Percentiles rank a stretch among this genome's conserved stretches.
These are phyloP conservation scores for Elongisporangium undulatum DNA, from an alignment of 352 stramenopile genomes.

Conservation along the genomic window DNA sequence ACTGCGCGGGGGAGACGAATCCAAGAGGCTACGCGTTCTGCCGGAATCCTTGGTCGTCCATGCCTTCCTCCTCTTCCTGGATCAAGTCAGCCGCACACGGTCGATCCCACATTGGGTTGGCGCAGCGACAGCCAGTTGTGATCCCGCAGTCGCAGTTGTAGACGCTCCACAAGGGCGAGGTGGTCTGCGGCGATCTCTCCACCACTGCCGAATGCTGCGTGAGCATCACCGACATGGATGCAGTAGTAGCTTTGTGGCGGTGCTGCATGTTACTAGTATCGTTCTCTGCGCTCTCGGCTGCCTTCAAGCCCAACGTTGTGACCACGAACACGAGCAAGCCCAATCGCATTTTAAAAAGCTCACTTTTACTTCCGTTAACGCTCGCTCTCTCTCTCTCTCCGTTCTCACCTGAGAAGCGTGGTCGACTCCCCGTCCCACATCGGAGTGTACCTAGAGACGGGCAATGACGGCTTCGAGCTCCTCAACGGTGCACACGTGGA, in stretches of 20 bases:
- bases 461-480: conserved; percentile 93
- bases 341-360: background rate
- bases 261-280: background rate
- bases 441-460: conserved; percentile 47
- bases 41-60: conserved; percentile 32
- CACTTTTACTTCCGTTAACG: background rate
- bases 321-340: background rate
- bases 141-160: conserved; percentile 23
- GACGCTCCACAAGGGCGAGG: background rate
- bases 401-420: background rate
- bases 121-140: conserved; percentile 19
- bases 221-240: background rate
- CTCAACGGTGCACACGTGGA: conserved; percentile 92
- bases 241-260: background rate
- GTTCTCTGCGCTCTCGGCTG: background rate
- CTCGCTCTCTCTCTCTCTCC: background rate
- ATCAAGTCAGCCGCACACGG: conserved; percentile 2
- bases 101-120: conserved; percentile 22
- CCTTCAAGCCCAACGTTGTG: background rate
- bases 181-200: no score
- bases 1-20: no score
- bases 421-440: background rate
- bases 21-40: conserved; percentile 18
- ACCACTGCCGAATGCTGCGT: background rate
- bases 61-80: conserved; percentile 13